A percentile compares a stretch with the other conserved stretches of the same genome.
These are phyloP conservation scores for Teunomyces cretensis DNA, from an alignment of 805 yeast genomes.

Conservation along the genomic window DNA sequence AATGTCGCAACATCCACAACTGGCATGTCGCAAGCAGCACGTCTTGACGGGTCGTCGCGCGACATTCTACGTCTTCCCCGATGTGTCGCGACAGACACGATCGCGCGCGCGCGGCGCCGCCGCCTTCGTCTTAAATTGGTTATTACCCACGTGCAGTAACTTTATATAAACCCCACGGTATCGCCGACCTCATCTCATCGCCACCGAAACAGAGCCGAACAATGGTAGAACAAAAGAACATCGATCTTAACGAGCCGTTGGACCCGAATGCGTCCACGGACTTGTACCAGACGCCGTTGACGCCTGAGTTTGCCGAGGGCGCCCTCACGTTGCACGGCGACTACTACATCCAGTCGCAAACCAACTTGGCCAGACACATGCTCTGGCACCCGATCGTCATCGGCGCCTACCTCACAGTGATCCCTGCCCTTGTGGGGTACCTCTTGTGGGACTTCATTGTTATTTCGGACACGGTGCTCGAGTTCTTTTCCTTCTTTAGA, in stretches of 20 bases:
- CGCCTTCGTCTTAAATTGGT: conserved; percentile 1
- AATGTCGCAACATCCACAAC: too few relatives aligned
- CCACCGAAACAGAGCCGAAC: neutral
- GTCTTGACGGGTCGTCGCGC: too few relatives aligned
- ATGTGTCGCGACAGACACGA: too few relatives aligned
- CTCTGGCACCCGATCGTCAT: conserved; percentile 43
- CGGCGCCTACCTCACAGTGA: conserved; percentile 8
- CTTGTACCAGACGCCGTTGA: conserved; percentile 47
- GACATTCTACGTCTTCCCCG: too few relatives aligned
- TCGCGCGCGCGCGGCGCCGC: neutral
- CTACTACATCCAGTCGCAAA: conserved; percentile 48
- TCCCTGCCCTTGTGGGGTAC: conserved; percentile 20
- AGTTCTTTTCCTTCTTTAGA: conserved; percentile 24
- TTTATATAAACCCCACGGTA: neutral
- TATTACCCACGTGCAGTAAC: conserved; percentile 3
- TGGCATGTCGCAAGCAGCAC: too few relatives aligned
- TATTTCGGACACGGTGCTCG: conserved; percentile 28
- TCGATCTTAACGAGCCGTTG: conserved; percentile 55
- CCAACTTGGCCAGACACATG: conserved; percentile 43
- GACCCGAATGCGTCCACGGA: conserved; percentile 52
- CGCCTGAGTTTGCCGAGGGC: conserved; percentile 60
- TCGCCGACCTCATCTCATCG: neutral
- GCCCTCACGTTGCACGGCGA: conserved; percentile 66
- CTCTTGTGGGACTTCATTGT: conserved; percentile 29
- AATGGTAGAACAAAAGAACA: conserved; percentile 50